Conservation (phyloP, 768 basidiomycete species). For the Trametes villosa region DNA sequence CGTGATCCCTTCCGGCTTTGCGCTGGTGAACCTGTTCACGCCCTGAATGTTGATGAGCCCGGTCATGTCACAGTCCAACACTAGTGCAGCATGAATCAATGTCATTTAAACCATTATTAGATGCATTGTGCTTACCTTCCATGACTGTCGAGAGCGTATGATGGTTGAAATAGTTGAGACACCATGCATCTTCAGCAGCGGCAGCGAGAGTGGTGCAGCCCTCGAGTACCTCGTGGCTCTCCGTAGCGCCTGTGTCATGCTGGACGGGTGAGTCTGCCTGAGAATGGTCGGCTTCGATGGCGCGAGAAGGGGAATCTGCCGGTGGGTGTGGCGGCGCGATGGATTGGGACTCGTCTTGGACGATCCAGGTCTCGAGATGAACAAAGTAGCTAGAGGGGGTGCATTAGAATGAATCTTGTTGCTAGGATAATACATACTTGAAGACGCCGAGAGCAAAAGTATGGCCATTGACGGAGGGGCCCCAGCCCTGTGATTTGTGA, state of each 20-base stretch:
- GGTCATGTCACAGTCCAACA: slow-evolving; percentile 2
- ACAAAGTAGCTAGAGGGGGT: not conserved
- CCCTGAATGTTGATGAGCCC: slow-evolving; percentile 10
- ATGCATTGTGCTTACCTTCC: slow-evolving; percentile 2
- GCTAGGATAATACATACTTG: not conserved
- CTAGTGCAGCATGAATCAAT: not conserved
- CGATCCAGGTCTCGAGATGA: not conserved
- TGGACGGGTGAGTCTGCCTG: not conserved
- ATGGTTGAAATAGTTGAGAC: slow-evolving; percentile 4
- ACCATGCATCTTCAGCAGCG: not conserved
- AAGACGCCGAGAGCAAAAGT: slow-evolving; percentile 2
- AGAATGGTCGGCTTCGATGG: not conserved
- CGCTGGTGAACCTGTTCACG: slow-evolving; percentile 3
- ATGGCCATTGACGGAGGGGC: not conserved
- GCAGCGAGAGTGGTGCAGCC: not conserved
- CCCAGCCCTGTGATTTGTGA: not conserved
- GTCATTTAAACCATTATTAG: too few relatives aligned
- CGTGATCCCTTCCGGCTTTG: not conserved
- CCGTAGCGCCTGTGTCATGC: not conserved
- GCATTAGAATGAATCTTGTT: not conserved
- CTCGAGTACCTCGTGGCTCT: not conserved
- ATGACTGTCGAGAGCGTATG: slow-evolving; percentile 8
- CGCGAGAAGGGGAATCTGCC: not conserved
- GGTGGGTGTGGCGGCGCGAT: not conserved
- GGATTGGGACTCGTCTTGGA: not conserved